phyloP scores from a whole-genome alignment of 495 filamentous ascomycete species.

The Penicillium egyptiacum region DNA sequence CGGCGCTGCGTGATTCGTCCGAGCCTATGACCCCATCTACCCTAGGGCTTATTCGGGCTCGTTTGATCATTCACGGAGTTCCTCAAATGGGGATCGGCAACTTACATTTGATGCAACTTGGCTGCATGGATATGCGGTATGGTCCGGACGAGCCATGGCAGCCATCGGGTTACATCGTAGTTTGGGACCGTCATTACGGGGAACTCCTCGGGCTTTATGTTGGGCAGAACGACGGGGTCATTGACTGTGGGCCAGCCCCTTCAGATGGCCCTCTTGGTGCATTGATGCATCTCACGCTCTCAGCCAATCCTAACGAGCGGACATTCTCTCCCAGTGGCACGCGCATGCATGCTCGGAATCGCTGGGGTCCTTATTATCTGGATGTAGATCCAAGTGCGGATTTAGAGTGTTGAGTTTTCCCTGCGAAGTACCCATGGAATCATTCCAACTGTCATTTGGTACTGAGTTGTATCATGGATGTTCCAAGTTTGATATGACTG shows the following conservation, averaged over 20 bases:
- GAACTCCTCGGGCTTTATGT: constrained; percentile 34
- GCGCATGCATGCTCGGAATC: constrained; percentile 5
- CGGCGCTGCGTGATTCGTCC: constrained; percentile 12
- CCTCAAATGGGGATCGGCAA: constrained; percentile 15
- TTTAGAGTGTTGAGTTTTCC: constrained; percentile 19
- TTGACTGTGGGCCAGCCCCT: constrained; percentile 20
- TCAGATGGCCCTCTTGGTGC: constrained; percentile 22
- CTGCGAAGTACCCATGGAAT: background rate
- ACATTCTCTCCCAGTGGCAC: background rate
- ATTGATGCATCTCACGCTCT: constrained; percentile 20
- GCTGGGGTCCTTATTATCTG: constrained; percentile 21
- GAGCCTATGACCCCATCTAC: constrained; percentile 19
- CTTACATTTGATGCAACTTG: constrained; percentile 41
- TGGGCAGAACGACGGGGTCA: constrained; percentile 20
- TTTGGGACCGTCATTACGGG: constrained; percentile 38
- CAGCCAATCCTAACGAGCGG: constrained; percentile 5
- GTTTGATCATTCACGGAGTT: constrained; percentile 18
- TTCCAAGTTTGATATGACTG: background rate
- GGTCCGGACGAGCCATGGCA: constrained; percentile 24
- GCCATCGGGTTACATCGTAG: constrained; percentile 38
- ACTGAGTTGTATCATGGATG: background rate
- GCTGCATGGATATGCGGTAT: constrained; percentile 29
- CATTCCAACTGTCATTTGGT: background rate
- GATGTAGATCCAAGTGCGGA: constrained; percentile 34
- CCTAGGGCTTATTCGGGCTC: constrained; percentile 37